phyloP scores from a whole-genome alignment of 768 basidiomycete species.

The Suillus placidus region DNA sequence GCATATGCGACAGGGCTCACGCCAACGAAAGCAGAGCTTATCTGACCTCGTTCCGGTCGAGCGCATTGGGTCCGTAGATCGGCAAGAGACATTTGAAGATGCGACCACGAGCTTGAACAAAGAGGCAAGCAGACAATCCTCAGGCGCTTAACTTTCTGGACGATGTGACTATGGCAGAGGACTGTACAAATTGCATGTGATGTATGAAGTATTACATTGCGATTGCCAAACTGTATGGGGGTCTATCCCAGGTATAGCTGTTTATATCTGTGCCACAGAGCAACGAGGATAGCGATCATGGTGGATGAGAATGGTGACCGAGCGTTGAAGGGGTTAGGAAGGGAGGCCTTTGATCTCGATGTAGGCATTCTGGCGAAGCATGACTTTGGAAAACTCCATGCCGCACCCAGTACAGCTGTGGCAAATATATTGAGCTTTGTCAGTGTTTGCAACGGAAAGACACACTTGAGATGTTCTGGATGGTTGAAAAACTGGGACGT shows the following conservation, averaged over 20 bases:
- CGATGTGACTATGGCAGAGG: constrained; percentile 23
- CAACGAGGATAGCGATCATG: constrained; percentile 3
- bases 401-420: constrained; percentile 43
- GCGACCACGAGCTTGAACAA: constrained; percentile 70
- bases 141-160: constrained; percentile 20
- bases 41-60: constrained; percentile 65
- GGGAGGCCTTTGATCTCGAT: constrained; percentile 45
- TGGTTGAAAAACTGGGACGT: constrained; percentile 43
- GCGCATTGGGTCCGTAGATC: constrained; percentile 63
- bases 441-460: constrained; percentile 10
- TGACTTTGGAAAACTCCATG: constrained; percentile 44
- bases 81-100: constrained; percentile 57
- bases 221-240: constrained; percentile 18
- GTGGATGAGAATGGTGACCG: constrained; percentile 4
- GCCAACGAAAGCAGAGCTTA: constrained; percentile 63
- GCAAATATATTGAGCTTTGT: neutral
- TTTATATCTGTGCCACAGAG: constrained; percentile 10
- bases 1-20: constrained; percentile 48
- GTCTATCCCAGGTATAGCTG: constrained; percentile 20
- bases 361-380: constrained; percentile 42
- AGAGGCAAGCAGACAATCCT: constrained; percentile 49
- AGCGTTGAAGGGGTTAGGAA: constrained; percentile 22
- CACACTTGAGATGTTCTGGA: constrained; percentile 40
- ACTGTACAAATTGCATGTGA: constrained; percentile 20
- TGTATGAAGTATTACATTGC: constrained; percentile 33